Evolutionary conservation across 2,329 filamentous ascomycete species (phyloP).

Genomic region (Didymosphaeria variabile): DNA sequence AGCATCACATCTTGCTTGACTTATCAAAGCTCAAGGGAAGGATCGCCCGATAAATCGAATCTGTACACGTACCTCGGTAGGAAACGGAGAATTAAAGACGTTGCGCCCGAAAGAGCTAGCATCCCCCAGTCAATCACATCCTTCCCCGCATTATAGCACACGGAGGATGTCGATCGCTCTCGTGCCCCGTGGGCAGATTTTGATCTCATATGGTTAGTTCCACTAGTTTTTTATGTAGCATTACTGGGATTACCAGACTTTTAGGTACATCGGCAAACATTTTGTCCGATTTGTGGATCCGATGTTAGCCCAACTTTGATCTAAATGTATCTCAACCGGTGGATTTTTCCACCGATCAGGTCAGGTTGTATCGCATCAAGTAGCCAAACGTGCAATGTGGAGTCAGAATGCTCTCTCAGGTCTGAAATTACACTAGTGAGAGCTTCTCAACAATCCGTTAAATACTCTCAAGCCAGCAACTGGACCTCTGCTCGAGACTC

Average conservation of each 20-base stretch:
- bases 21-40: neutral
- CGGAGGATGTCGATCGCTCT: neutral
- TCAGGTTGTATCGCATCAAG: neutral
- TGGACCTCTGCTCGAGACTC: neutral
- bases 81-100: neutral
- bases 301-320: neutral
- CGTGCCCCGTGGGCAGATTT: neutral
- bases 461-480: neutral
- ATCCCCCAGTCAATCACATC: neutral
- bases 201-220: neutral
- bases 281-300: neutral
- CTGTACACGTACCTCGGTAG: neutral
- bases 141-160: neutral
- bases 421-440: neutral
- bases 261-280: neutral
- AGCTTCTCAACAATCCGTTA: neutral
- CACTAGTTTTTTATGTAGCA: neutral
- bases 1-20: neutral
- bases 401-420: neutral
- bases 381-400: no score
- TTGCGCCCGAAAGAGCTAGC: neutral
- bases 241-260: neutral
- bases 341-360: slow-evolving; percentile 5
- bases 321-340: neutral
- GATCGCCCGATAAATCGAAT: neutral